Conservation (phyloP, 2,329 filamentous ascomycete species). For the Aspergillus sp. region DNA sequence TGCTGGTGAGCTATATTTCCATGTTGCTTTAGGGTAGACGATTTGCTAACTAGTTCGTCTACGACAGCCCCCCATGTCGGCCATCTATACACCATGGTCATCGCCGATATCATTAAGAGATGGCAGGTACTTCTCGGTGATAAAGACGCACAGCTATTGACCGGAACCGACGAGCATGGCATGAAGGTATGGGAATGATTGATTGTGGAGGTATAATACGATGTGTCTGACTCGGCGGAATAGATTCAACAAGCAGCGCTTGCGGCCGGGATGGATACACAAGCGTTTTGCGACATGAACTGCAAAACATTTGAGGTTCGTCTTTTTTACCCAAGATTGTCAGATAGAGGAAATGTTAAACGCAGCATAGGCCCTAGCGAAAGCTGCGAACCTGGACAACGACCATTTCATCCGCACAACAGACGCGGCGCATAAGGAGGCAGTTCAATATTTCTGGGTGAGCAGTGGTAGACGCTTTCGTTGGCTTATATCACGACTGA, state of each 20-base stretch:
- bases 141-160: conserved; percentile 66
- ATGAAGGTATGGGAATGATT: conserved; percentile 60
- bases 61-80: conserved; percentile 80
- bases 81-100: conserved; percentile 88
- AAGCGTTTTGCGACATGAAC: conserved; percentile 84
- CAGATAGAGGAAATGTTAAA: not conserved
- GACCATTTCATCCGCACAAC: conserved; percentile 93
- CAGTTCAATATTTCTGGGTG: conserved; percentile 86
- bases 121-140: conserved; percentile 76
- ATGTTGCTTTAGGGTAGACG: not conserved
- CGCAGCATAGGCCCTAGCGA: conserved; percentile 57
- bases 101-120: conserved; percentile 86
- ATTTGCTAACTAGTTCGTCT: conserved; percentile 1
- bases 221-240: not conserved
- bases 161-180: conserved; percentile 95
- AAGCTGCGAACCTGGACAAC: conserved; percentile 64
- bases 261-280: conserved; percentile 64
- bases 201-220: not conserved
- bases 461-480: not conserved
- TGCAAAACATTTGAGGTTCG: conserved; percentile 68
- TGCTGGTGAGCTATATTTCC: conserved; percentile 55
- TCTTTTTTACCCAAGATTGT: not conserved
- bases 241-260: conserved; percentile 78
- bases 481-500: not conserved
- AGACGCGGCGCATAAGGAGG: conserved; percentile 72